A percentile compares a stretch with the other conserved stretches of the same genome.
Evolutionary conservation across 169 alveolate species (phyloP).

Genomic region (Eimeria falciformis): DNA sequence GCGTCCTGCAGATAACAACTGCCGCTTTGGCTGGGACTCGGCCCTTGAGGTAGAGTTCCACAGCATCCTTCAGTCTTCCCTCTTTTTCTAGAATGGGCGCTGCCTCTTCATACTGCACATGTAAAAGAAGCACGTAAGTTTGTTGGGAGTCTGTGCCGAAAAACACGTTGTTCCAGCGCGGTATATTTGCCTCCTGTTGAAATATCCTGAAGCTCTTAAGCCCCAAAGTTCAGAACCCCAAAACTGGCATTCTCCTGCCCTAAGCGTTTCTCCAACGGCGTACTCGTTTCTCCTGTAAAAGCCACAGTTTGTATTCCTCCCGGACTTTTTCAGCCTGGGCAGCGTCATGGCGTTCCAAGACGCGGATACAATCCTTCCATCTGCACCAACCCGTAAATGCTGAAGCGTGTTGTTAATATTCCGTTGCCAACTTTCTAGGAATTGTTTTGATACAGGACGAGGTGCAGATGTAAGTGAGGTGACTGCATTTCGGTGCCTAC

Average conservation of each 20-base stretch:
- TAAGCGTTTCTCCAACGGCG: neutral
- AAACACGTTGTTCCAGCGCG: neutral
- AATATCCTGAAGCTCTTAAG: neutral
- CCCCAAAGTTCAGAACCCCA: neutral
- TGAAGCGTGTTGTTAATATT: no score
- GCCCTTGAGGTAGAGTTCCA: conserved; percentile 13
- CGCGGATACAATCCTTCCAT: neutral
- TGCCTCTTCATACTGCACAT: conserved; percentile 28
- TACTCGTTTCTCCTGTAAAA: neutral
- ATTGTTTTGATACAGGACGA: no score
- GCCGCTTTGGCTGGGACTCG: conserved; percentile 34
- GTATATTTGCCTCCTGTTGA: neutral
- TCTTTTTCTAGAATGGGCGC: neutral
- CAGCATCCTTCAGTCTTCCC: neutral
- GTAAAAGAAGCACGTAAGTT: neutral
- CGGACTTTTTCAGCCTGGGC: neutral
- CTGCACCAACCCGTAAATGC: neutral
- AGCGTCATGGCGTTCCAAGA: conserved; percentile 8
- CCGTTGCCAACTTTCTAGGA: no score
- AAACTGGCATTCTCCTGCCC: neutral
- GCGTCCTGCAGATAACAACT: neutral
- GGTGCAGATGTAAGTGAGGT: no score
- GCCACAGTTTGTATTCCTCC: neutral
- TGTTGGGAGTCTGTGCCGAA: neutral
- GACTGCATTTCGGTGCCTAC: no score